A percentile compares a stretch with the other conserved stretches of the same genome.
phyloP scores from a whole-genome alignment of 352 stramenopile genomes.

The Globisporangium abappressorium region DNA sequence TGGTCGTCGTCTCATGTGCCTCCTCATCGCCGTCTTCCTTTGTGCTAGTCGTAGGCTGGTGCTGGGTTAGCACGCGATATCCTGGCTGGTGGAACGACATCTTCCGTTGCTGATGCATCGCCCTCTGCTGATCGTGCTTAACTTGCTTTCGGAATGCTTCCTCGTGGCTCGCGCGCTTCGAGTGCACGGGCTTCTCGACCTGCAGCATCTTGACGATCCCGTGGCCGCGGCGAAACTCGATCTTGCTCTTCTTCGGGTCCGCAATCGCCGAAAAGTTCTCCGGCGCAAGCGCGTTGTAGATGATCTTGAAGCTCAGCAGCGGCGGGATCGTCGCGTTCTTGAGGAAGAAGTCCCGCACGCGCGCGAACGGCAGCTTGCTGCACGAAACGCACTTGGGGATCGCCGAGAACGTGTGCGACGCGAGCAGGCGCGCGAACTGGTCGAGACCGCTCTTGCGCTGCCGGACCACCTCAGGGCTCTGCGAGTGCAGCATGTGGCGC shows the following conservation, averaged over 20 bases:
- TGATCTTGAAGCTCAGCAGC: constrained; percentile 22
- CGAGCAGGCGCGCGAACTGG: constrained; percentile 52
- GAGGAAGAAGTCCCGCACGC: constrained; percentile 67
- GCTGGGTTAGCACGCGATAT: background rate
- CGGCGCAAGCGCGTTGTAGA: constrained; percentile 32
- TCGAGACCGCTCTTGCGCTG: constrained; percentile 49
- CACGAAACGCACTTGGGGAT: constrained; percentile 72
- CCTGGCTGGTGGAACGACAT: constrained; percentile 8
- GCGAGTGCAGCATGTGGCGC: constrained; percentile 55
- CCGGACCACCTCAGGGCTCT: constrained; percentile 36
- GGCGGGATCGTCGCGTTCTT: constrained; percentile 26
- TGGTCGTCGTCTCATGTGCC: constrained; percentile 8
- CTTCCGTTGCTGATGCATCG: constrained; percentile 4
- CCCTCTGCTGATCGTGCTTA: constrained; percentile 13
- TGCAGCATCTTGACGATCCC: constrained; percentile 63
- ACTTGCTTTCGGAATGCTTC: constrained; percentile 8
- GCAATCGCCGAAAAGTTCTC: constrained; percentile 58
- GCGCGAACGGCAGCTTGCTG: constrained; percentile 48
- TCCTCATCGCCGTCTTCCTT: background rate
- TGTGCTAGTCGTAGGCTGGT: background rate
- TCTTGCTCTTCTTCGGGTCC: constrained; percentile 75
- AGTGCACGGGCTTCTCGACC: constrained; percentile 57
- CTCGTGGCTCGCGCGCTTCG: constrained; percentile 27
- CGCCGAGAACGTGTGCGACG: constrained; percentile 70
- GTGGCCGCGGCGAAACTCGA: constrained; percentile 63